phyloP scores from a whole-genome alignment of 331 rosid genomes.

The Rosa hybrid region DNA sequence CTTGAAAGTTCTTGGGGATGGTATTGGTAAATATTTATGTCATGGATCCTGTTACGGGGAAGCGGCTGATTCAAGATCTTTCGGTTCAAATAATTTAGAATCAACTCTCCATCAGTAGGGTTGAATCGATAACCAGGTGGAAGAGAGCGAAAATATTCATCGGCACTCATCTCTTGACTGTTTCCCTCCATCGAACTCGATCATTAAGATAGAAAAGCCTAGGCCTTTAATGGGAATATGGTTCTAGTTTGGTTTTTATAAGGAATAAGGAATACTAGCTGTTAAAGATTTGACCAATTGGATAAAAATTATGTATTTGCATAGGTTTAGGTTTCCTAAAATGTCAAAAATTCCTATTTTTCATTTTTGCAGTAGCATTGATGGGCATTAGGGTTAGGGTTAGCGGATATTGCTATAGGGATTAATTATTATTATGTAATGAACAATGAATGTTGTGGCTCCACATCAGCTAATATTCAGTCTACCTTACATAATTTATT shows the following conservation, averaged over 20 bases:
- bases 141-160: not conserved
- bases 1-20: slow-evolving; percentile 32
- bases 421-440: too few species aligned
- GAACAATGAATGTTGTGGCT: too few species aligned
- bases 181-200: not conserved
- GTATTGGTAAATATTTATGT: slow-evolving; percentile 18
- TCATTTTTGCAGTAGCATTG: not conserved
- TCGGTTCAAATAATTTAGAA: not conserved
- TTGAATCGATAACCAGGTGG: slow-evolving; percentile 8
- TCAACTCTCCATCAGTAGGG: not conserved
- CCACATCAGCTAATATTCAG: too few species aligned
- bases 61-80: not conserved
- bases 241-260: not conserved
- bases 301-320: not conserved
- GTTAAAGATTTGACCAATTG: not conserved
- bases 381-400: not conserved
- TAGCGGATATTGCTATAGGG: not conserved
- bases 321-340: not conserved
- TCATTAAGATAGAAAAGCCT: not conserved
- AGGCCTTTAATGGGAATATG: not conserved
- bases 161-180: not conserved
- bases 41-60: slow-evolving; percentile 7
- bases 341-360: not conserved
- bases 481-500: too few species aligned
- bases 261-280: not conserved